Conservation (phyloP, 1,284 basidiomycete species). For the Trametes hirsuta region DNA sequence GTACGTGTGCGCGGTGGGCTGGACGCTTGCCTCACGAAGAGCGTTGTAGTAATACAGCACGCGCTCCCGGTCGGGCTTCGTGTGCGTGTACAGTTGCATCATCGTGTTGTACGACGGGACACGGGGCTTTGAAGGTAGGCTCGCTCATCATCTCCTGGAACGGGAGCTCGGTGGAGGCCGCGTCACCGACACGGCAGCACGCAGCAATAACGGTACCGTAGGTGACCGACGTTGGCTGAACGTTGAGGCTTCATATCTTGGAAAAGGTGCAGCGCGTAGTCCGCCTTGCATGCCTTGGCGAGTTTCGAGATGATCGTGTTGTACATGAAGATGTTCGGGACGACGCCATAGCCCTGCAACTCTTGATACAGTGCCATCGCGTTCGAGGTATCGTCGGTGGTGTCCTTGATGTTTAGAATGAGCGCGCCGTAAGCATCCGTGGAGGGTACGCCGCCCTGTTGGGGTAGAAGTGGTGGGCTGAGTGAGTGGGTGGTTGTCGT, state of each 20-base stretch:
- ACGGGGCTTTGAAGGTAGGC: too few relatives aligned
- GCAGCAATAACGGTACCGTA: too few relatives aligned
- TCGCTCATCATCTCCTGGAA: too few relatives aligned
- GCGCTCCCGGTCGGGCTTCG: constrained; percentile 81
- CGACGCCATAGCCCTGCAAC: constrained; percentile 68
- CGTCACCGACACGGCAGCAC: too few relatives aligned
- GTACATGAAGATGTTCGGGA: constrained; percentile 86
- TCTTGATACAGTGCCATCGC: constrained; percentile 87
- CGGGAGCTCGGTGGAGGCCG: too few relatives aligned
- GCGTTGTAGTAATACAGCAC: constrained; percentile 80
- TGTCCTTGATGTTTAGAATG: constrained; percentile 87
- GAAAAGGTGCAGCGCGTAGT: constrained; percentile 86
- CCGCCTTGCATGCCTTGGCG: constrained; percentile 90
- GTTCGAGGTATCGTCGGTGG: constrained; percentile 90
- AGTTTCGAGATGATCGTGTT: constrained; percentile 97
- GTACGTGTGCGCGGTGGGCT: constrained; percentile 89
- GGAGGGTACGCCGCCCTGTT: constrained; percentile 77
- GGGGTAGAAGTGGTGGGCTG: constrained; percentile 84
- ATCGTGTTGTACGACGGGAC: too few relatives aligned
- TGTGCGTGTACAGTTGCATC: too few relatives aligned
- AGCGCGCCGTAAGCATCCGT: constrained; percentile 92
- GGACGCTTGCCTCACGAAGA: constrained; percentile 66
- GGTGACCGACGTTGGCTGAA: too few relatives aligned
- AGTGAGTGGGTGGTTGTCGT: constrained; percentile 65
- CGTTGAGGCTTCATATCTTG: too few relatives aligned